Percentiles rank a stretch among this genome's conserved stretches.
These are phyloP conservation scores for Obelidium mucronatum DNA, from an alignment of 192 early-diverging fungal species.

Conservation along the genomic window DNA sequence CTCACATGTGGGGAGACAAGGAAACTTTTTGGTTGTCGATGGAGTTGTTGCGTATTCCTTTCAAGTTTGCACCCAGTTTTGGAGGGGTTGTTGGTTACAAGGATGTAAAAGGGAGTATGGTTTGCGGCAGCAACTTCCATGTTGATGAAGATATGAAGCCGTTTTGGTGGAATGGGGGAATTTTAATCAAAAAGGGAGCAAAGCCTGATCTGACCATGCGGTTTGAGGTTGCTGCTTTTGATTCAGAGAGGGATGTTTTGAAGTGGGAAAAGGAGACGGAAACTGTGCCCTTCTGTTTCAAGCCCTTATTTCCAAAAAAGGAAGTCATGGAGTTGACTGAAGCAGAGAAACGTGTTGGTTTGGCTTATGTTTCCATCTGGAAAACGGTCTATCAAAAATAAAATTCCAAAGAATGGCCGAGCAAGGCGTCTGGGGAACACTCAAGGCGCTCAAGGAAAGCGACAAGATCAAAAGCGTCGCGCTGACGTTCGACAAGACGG, in stretches of 20 bases:
- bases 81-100: slow-evolving; percentile 65
- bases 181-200: slow-evolving; percentile 40
- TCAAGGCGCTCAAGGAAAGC: neutral
- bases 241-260: slow-evolving; percentile 4
- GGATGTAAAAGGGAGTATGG: too few relatives aligned
- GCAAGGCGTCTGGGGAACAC: slow-evolving; percentile 21
- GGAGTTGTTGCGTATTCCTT: slow-evolving; percentile 70
- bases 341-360: neutral
- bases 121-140: slow-evolving; percentile 45
- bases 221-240: slow-evolving; percentile 19
- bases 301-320: neutral
- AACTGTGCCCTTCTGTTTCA: slow-evolving; percentile 43
- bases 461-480: neutral
- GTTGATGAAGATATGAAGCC: slow-evolving; percentile 37
- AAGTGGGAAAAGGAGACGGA: slow-evolving; percentile 39
- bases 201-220: neutral
- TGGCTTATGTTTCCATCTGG: neutral
- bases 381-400: too few relatives aligned
- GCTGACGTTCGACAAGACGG: neutral
- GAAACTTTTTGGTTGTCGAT: slow-evolving; percentile 56
- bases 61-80: slow-evolving; percentile 58
- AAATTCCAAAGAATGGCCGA: too few relatives aligned
- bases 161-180: slow-evolving; percentile 53
- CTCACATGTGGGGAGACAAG: slow-evolving; percentile 14
- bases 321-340: neutral